Percentiles rank a stretch among this genome's conserved stretches.
These are phyloP conservation scores for Hygrocybe punicea DNA, from an alignment of 768 basidiomycete genomes.

Conservation along the genomic window DNA sequence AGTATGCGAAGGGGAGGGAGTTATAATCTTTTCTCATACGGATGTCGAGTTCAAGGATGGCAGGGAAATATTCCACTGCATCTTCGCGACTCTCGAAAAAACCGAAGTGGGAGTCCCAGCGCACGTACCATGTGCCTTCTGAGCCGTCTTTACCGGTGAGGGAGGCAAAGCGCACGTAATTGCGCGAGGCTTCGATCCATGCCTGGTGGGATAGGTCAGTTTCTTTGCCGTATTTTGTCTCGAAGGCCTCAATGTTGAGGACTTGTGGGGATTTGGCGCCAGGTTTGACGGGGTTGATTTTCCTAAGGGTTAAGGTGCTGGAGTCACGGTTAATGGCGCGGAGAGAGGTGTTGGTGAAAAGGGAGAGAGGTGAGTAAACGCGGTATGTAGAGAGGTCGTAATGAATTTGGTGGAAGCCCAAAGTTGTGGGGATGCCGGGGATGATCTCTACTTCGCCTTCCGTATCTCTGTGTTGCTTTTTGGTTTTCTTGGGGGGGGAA, in stretches of 20 bases:
- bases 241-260: not conserved
- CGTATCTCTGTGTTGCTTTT: not conserved
- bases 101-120: too few species aligned
- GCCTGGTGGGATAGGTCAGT: too few species aligned
- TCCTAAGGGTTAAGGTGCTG: not conserved
- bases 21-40: too few species aligned
- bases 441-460: not conserved
- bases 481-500: not conserved
- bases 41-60: too few species aligned
- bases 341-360: not conserved
- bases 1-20: too few species aligned
- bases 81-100: too few species aligned
- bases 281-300: not conserved
- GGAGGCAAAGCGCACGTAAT: too few species aligned
- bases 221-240: too few species aligned
- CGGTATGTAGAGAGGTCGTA: not conserved
- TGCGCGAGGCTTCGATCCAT: too few species aligned
- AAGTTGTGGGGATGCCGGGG: not conserved
- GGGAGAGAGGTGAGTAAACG: not conserved
- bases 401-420: not conserved
- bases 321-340: not conserved
- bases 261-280: not conserved
- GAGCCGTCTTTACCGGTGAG: too few species aligned
- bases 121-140: too few species aligned
- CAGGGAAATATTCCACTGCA: too few species aligned